A percentile compares a stretch with the other conserved stretches of the same genome.
Conservation (phyloP, 495 filamentous ascomycete species). For the Penicillium lividum region DNA sequence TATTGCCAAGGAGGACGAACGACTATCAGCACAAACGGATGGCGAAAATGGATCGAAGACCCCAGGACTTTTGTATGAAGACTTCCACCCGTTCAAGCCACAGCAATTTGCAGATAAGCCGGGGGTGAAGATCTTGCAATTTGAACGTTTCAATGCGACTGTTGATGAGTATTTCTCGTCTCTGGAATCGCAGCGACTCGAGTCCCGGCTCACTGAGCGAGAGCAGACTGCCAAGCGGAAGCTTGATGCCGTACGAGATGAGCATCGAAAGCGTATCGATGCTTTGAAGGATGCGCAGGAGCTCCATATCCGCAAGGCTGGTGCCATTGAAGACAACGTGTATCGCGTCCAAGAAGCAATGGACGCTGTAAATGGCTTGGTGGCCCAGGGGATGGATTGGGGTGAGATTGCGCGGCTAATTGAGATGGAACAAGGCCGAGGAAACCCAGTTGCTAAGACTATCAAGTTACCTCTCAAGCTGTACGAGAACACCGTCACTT, state of each 20-base stretch:
- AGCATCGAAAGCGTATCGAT: constrained; percentile 81
- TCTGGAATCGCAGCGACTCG: constrained; percentile 88
- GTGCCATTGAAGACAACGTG: constrained; percentile 83
- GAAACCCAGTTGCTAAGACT: constrained; percentile 82
- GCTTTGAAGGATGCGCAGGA: constrained; percentile 77
- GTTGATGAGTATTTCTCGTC: constrained; percentile 98
- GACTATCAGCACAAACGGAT: constrained; percentile 28
- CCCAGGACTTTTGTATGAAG: constrained; percentile 73
- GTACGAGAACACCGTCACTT: constrained; percentile 81
- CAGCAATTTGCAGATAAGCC: constrained; percentile 74
- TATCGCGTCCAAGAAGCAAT: constrained; percentile 89
- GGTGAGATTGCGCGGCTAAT: constrained; percentile 83
- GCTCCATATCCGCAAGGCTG: constrained; percentile 83
- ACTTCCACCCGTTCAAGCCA: constrained; percentile 93
- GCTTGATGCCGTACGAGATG: constrained; percentile 74
- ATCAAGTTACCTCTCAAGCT: constrained; percentile 89
- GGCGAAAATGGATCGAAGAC: constrained; percentile 43
- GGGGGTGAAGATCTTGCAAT: constrained; percentile 64
- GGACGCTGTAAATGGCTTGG: constrained; percentile 82
- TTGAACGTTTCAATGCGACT: constrained; percentile 84
- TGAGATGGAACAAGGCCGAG: constrained; percentile 75
- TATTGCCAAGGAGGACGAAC: constrained; percentile 66
- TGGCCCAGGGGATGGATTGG: constrained; percentile 97
- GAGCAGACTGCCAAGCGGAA: constrained; percentile 80
- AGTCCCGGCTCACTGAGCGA: constrained; percentile 76